A percentile compares a stretch with the other conserved stretches of the same genome.
phyloP scores from a whole-genome alignment of 2,329 filamentous ascomycete species.

The Apiospora rasikravindrae region DNA sequence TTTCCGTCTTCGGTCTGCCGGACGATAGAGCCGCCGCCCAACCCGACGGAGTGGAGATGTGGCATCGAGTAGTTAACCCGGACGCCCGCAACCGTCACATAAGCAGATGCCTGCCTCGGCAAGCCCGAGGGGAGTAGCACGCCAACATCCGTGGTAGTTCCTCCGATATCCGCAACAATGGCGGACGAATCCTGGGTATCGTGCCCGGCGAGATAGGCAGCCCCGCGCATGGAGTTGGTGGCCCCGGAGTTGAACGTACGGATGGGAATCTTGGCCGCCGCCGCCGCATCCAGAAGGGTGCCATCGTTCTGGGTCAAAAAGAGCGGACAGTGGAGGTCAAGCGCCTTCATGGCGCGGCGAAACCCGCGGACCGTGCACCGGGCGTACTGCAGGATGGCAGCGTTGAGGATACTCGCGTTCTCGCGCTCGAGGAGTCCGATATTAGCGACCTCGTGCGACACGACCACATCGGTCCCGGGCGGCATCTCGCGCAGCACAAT shows the following conservation, averaged over 20 bases:
- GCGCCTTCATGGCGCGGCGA: conserved; percentile 50
- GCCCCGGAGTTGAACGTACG: conserved; percentile 64
- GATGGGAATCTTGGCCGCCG: conserved; percentile 60
- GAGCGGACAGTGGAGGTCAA: conserved; percentile 55
- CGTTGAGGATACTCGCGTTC: conserved; percentile 67
- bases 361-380: conserved; percentile 59
- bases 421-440: conserved; percentile 62
- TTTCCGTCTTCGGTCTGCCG: conserved; percentile 38
- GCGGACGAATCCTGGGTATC: conserved; percentile 36
- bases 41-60: conserved; percentile 60
- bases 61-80: conserved; percentile 62
- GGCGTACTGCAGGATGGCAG: conserved; percentile 61
- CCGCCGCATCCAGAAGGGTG: conserved; percentile 56
- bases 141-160: conserved; percentile 68
- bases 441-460: conserved; percentile 54
- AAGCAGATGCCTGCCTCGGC: conserved; percentile 64
- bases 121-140: conserved; percentile 63
- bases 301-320: conserved; percentile 68
- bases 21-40: conserved; percentile 61
- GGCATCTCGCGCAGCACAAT: conserved; percentile 42
- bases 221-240: conserved; percentile 65
- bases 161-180: conserved; percentile 68
- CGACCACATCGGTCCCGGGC: conserved; percentile 48
- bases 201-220: conserved; percentile 57
- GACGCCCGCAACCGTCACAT: conserved; percentile 64